Base-by-base conservation (phyloP, 2,329 filamentous ascomycete species). In the Pseudogymnoascus verrucosus region DNA sequence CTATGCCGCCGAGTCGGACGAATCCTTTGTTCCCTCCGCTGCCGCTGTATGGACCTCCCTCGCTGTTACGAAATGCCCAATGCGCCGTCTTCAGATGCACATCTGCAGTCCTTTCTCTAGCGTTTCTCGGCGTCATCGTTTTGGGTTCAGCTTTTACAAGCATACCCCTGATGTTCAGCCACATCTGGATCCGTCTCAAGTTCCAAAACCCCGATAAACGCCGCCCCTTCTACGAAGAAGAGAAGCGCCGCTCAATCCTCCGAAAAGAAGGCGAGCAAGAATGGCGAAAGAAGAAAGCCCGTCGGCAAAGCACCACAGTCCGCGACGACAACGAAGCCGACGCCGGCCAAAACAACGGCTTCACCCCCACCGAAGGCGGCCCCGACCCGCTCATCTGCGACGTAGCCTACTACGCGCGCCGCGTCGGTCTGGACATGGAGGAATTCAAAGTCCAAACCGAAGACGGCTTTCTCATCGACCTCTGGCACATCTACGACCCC, bases 401-500 rank as follows among this genome's bases (percentile, higher is more conserved):
- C 69, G 84, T 93, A 19, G 82, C 83, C 2, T 95, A 97, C 73
- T 97, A 98, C 72, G 93, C 93, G 1, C 83, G 90, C 19, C 82
- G 93, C 11, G 91, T 96, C 12, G 93, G 93, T 0, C 81, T 98
- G 0, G 91, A 97, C 66, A 84, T 91, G 23, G 93, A 97, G 71
- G 83, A 84, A 8, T 90, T 91, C 70, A 81, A 90, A 60, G 92
- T 97, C 0, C 89, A 96, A 74, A 97, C 93, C 0, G 93, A 97
- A 73, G 93, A 98, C 71, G 93, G 93, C 0, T 97, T 96, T 72
- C 85, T 97, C 54, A 89, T 97, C 66, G 86, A 89, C 21, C 80
- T 97, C 1, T 96, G 90, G 88, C 93, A 97, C 74, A 81, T 97
- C 26, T 96, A 90, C 73, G 89, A 96, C 67, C 93, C 93, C 0